phyloP scores from a whole-genome alignment of 31 red algal species.

The Endocladia muricata region DNA sequence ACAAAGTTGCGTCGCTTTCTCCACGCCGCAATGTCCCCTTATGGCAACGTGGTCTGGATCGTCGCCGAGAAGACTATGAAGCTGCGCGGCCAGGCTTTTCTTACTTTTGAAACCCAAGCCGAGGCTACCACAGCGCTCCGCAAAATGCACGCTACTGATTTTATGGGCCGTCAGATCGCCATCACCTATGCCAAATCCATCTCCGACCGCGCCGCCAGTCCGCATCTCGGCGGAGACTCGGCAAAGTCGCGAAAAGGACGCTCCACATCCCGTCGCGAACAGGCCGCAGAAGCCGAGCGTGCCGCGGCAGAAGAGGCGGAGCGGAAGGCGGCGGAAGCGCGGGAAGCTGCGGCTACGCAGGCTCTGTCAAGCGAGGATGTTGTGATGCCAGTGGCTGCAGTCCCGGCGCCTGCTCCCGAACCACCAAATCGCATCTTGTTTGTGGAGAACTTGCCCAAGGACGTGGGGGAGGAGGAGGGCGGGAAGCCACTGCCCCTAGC shows the following conservation, averaged over 20 bases:
- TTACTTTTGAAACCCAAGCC: constrained; percentile 74
- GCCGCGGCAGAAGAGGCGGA: neutral
- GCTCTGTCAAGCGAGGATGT: no score
- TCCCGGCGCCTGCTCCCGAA: neutral
- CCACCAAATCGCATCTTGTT: constrained; percentile 46
- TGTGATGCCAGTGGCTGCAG: no score
- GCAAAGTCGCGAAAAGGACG: neutral
- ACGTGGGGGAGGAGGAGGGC: neutral
- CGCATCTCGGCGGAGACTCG: neutral
- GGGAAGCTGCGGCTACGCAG: no score
- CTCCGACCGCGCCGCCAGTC: constrained; percentile 24
- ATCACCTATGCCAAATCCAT: constrained; percentile 55
- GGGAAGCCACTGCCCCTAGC: neutral
- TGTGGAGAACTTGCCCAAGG: constrained; percentile 8
- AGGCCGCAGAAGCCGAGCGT: no score
- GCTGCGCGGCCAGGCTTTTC: constrained; percentile 90
- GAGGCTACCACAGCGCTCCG: constrained; percentile 66
- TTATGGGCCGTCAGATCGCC: constrained; percentile 59
- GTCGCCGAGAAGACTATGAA: constrained; percentile 47
- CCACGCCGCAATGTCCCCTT: constrained; percentile 63
- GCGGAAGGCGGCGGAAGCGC: neutral
- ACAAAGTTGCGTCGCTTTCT: constrained; percentile 60
- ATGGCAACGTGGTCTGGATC: constrained; percentile 68
- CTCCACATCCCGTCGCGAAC: neutral
- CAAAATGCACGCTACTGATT: constrained; percentile 40